Base-by-base conservation (phyloP, 2,329 filamentous ascomycete genomes). In the Fusarium protoensiforme region DNA sequence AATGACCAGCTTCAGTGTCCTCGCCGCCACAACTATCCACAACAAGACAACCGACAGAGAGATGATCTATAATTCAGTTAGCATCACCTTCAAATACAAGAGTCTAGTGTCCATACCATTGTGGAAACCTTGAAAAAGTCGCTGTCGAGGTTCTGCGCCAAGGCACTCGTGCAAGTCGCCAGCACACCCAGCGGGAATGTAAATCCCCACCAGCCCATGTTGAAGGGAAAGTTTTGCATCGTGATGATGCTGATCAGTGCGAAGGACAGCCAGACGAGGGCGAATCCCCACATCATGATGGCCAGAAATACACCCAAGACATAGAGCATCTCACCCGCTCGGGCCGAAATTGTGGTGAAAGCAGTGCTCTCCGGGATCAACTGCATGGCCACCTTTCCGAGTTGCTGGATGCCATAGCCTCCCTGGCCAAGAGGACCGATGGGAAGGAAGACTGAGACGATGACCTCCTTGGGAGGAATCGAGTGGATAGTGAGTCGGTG, bases 391-490 rank as follows among this genome's bases (percentile, higher is more conserved):
- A 87, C 84, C 54, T 84, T 83, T 8, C 88, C 88, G 4, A 86
- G 81, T 71, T 88, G 85, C 79, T 88, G 84, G 43, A 87, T 86
- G 57, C 84, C 87, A 77, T 88, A 93, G 2, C 89, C 90, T 16
- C 91, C 92, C 78, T 92, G 90, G 0, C 91, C 91, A 0, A 93
- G 81, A 0, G 92, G 91, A 0, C 92, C 91, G 0, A 93, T 84
- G 1, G 92, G 92, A 0, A 94, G 82, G 73, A 93, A 92, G 8
- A 90, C 88, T 3, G 89, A 92, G 11, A 93, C 91, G 48, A 93
- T 91, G 64, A 91, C 88, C 77, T 93, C 92, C 57, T 88, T 85
- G 1, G 91, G 88, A 0, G 92, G 92, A 16, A 93, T 85, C 41
- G 90, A 90, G 80, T 93, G 88, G 4, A 93, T 80, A 5, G 89